Conservation (phyloP, 1,284 basidiomycete species). For the Stygiomarasmius scandens region DNA sequence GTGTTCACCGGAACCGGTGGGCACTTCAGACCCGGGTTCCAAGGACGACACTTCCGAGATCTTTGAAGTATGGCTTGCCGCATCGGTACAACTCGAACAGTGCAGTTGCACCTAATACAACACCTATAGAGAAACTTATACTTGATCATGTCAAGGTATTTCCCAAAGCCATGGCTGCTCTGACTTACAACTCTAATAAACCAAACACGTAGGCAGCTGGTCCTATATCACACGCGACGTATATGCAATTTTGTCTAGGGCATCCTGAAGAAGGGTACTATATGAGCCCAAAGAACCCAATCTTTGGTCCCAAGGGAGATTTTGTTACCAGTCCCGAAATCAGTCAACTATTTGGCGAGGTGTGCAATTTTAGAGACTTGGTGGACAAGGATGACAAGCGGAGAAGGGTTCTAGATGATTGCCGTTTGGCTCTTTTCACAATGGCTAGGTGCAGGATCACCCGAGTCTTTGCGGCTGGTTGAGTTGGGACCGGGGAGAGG, state of each 20-base stretch:
- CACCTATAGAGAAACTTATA: slow-evolving; percentile 12
- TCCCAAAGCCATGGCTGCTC: neutral
- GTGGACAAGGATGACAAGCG: slow-evolving; percentile 37
- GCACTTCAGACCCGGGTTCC: neutral
- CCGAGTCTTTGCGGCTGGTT: slow-evolving; percentile 68
- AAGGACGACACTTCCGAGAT: neutral
- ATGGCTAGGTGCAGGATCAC: slow-evolving; percentile 65
- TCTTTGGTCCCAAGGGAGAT: slow-evolving; percentile 89
- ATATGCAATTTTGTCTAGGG: slow-evolving; percentile 87
- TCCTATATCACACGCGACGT: slow-evolving; percentile 82
- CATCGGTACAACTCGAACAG: neutral
- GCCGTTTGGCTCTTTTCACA: slow-evolving; percentile 86
- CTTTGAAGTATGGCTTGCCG: neutral
- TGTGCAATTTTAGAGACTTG: slow-evolving; percentile 35
- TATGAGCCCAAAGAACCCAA: slow-evolving; percentile 68
- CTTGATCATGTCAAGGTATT: slow-evolving; percentile 13
- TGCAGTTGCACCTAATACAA: neutral
- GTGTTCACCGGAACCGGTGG: neutral
- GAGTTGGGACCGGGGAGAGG: slow-evolving; percentile 96
- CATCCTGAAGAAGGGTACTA: slow-evolving; percentile 93
- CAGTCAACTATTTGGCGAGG: slow-evolving; percentile 96
- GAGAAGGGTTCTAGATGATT: slow-evolving; percentile 62
- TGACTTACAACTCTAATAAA: neutral
- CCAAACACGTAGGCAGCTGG: slow-evolving; percentile 69
- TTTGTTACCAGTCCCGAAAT: slow-evolving; percentile 98